phyloP scores from a whole-genome alignment of 2,329 filamentous ascomycete species.

The Xylariomycetidae sp. region DNA sequence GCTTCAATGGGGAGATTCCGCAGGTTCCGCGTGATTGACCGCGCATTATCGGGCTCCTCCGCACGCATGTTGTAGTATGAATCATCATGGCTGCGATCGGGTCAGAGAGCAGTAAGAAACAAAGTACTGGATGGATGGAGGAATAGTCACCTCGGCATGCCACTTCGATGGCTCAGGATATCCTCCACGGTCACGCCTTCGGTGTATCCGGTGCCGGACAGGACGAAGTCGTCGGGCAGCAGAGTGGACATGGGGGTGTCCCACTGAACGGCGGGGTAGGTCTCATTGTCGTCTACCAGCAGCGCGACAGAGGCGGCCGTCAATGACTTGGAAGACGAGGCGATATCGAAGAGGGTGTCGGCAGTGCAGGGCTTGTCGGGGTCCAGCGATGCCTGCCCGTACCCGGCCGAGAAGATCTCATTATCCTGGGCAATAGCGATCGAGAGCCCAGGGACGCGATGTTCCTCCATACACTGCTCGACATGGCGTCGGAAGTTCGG shows the following conservation, averaged over 20 bases:
- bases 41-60: slow-evolving; percentile 11
- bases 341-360: slow-evolving; percentile 24
- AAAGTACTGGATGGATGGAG: too few species aligned
- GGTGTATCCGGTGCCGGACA: slow-evolving; percentile 14
- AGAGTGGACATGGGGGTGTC: slow-evolving; percentile 18
- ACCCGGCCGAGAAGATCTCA: slow-evolving; percentile 13
- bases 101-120: too few species aligned
- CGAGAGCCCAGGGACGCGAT: slow-evolving; percentile 19
- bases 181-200: slow-evolving; percentile 19
- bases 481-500: slow-evolving; percentile 10
- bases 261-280: slow-evolving; percentile 24
- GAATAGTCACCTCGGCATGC: slow-evolving; percentile 15
- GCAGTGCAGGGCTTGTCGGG: slow-evolving; percentile 19
- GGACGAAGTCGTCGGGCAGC: slow-evolving; percentile 19
- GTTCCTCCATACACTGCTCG: slow-evolving; percentile 11
- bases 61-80: slow-evolving; percentile 10
- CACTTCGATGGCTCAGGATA: slow-evolving; percentile 18
- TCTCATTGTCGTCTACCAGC: slow-evolving; percentile 23
- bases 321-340: slow-evolving; percentile 22
- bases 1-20: slow-evolving; percentile 13
- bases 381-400: slow-evolving; percentile 20
- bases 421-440: slow-evolving; percentile 16
- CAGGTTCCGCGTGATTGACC: slow-evolving; percentile 17
- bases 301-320: slow-evolving; percentile 21
- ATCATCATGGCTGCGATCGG: slow-evolving; percentile 12